These are phyloP conservation scores for Vitis hybrid DNA, from an alignment of 177 flowering plant species.

Conservation along the genomic window DNA sequence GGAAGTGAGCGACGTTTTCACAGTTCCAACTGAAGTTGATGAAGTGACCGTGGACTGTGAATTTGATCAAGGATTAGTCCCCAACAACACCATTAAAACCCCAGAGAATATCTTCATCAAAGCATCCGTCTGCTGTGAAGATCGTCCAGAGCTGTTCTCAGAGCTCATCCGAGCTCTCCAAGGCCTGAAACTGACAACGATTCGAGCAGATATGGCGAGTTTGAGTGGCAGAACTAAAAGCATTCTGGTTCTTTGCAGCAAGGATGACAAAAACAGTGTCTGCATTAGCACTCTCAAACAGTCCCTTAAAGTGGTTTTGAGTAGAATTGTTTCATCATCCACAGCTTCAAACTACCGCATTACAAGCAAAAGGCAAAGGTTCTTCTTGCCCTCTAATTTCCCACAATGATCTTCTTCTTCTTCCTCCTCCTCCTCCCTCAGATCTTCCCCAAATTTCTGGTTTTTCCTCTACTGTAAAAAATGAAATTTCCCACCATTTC, in stretches of 20 bases:
- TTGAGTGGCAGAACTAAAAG: constrained; percentile 66
- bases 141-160: constrained; percentile 54
- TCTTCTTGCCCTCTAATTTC: constrained; percentile 43
- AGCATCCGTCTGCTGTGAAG: constrained; percentile 75
- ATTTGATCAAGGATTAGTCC: neutral
- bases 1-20: constrained; percentile 37
- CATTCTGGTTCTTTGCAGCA: constrained; percentile 37
- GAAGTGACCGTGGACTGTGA: constrained; percentile 52
- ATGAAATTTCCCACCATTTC: no score
- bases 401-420: constrained; percentile 9
- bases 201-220: constrained; percentile 57
- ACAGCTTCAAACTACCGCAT: constrained; percentile 27
- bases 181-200: constrained; percentile 40
- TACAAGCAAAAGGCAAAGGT: constrained; percentile 75
- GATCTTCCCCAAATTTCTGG: no score
- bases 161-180: constrained; percentile 57
- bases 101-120: constrained; percentile 28
- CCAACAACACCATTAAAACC: neutral
- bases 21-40: constrained; percentile 66
- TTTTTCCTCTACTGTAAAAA: no score
- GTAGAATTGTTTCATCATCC: constrained; percentile 45
- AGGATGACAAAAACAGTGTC: constrained; percentile 12
- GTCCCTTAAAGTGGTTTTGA: constrained; percentile 42
- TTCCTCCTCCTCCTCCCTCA: no score
- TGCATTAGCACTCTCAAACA: constrained; percentile 36